Base-by-base conservation (phyloP, 805 yeast species). In the Trichomonascus vanleenenianus region DNA sequence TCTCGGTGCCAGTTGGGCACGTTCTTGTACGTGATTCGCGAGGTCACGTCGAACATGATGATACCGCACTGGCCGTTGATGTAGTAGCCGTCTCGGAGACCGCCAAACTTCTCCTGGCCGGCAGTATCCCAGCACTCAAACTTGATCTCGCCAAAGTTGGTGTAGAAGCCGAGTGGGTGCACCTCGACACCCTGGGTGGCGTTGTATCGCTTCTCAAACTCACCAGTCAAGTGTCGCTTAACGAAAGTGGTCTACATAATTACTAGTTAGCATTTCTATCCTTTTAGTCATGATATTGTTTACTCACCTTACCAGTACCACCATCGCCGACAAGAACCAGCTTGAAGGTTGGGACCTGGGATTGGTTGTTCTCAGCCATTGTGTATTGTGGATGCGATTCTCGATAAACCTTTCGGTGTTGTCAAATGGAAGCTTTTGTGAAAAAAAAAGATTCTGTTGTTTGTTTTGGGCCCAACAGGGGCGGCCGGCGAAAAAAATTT, bases 1-100 rank as follows among this genome's bases (percentile, higher is more conserved):
- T 93, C 99, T 76, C 98, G 85, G 83, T 94, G 97, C 99, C 99
- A 93, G 85, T 93, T 94, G 71, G 99, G 98, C 68, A 93, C 99
- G 73, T 93, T 93, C 79, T 93, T 93, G 78, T 93, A 93, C 59
- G 98, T 93, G 75, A 93, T 91, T 79, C 99, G 89, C 44, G 97
- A 88, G 53, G 99, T 93, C 54, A 93, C 98, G 73, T 93, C 99
- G 68, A 93, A 93, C 99, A 93, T 93, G 71, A 93, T 93, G 76
- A 93, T 93, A 75, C 97, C 99, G 79, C 98, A 93, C 75, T 93
- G 96, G 66, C 98, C 99, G 70, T 93, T 91, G 71, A 93, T 93
- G 75, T 93, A 93, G 78, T 93, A 93, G 67, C 99, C 99, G 66
- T 93, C 99, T 79, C 99, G 89, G 66, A 93, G 78, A 62, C 99